Evolutionary conservation across 2,329 filamentous ascomycete genomes (phyloP).

Genomic region (Acephala macrosclerotiorum): DNA sequence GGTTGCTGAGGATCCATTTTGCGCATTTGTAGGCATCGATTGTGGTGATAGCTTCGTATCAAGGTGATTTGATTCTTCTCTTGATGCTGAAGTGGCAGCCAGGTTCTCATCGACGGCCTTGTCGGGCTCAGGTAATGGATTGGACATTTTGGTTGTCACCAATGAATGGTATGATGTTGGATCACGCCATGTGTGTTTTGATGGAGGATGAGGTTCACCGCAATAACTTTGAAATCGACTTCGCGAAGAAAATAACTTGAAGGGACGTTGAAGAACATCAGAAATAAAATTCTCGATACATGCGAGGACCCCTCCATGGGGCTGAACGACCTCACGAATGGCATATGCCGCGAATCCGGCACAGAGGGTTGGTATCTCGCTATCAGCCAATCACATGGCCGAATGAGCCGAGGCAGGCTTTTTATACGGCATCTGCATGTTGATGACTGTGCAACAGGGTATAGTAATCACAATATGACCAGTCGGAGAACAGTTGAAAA

Average conservation of each 20-base stretch:
- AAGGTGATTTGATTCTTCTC: not conserved
- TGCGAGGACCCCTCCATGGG: conserved; percentile 5
- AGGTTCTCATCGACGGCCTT: not conserved
- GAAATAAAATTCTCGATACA: not conserved
- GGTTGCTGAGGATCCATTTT: not conserved
- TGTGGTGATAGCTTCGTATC: not conserved
- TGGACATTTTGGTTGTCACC: conserved; percentile 2
- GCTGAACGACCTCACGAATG: not conserved
- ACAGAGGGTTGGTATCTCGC: not conserved
- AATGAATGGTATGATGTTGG: not conserved
- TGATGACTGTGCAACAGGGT: conserved; percentile 5
- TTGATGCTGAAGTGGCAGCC: not conserved
- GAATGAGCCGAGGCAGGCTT: not conserved
- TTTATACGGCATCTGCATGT: not conserved
- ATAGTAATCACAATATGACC: not conserved
- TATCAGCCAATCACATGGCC: not conserved
- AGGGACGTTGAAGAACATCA: not conserved
- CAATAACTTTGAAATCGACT: not conserved
- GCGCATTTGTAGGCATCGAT: not conserved
- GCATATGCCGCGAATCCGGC: not conserved
- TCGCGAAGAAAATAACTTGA: no score
- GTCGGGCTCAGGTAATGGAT: not conserved
- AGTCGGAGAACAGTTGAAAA: not conserved
- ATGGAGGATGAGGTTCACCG: not conserved
- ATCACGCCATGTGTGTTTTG: not conserved